Percentiles rank a stretch among this genome's conserved stretches.
phyloP scores from a whole-genome alignment of 441 rosid species.

The Manihot esculenta region DNA sequence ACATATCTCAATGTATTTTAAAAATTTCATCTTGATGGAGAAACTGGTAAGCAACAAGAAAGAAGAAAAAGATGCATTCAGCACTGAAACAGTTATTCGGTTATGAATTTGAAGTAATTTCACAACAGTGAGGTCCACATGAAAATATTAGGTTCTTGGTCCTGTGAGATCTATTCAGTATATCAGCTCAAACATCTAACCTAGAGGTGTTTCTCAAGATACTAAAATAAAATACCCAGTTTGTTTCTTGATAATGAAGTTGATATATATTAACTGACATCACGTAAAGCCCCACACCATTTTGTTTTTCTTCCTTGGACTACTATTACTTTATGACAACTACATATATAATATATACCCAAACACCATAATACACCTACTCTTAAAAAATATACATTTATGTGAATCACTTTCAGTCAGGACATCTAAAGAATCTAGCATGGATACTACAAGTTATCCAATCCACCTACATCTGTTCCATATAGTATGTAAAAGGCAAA shows the following conservation, averaged over 20 bases:
- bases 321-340: conserved; percentile 1
- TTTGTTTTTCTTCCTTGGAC: background rate
- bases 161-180: background rate
- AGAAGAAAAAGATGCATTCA: background rate
- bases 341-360: too few relatives aligned
- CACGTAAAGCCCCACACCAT: too few relatives aligned
- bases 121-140: background rate
- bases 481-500: background rate
- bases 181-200: background rate
- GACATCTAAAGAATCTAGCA: conserved; percentile 5
- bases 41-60: background rate
- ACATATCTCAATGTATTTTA: background rate
- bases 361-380: background rate
- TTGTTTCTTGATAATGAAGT: background rate
- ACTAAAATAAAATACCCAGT: background rate
- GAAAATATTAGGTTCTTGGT: background rate
- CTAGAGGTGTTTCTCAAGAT: background rate
- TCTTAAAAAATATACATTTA: background rate
- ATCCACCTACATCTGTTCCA: background rate
- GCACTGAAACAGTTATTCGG: background rate
- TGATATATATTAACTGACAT: background rate
- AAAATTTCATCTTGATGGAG: background rate
- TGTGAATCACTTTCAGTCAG: background rate
- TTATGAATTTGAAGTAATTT: background rate
- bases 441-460: background rate